Conservation (phyloP, 1,139 yeast species). For the Kodamaea fungicola region DNA sequence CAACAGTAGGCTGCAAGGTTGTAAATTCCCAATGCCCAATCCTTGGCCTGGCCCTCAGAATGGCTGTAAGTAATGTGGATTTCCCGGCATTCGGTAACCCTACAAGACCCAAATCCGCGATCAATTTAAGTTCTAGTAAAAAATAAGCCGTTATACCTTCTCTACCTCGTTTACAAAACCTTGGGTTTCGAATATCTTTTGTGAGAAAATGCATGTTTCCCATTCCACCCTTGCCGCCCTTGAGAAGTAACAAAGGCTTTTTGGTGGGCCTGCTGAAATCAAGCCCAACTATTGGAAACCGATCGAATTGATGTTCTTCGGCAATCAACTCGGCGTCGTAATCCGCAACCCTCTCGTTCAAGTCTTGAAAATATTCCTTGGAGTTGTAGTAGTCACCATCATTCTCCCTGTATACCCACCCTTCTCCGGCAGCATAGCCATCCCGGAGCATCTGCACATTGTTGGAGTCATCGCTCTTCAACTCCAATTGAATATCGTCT, state of each 20-base stretch:
- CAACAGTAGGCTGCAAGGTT: conserved; percentile 86
- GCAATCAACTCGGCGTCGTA: conserved; percentile 60
- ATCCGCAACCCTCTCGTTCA: conserved; percentile 59
- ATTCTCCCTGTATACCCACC: conserved; percentile 82
- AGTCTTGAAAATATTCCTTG: conserved; percentile 60
- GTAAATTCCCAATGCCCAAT: conserved; percentile 98
- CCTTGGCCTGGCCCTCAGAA: conserved; percentile 83
- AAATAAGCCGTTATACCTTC: conserved; percentile 63
- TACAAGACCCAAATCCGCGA: conserved; percentile 91
- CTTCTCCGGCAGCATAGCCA: conserved; percentile 63
- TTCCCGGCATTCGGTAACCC: conserved; percentile 98
- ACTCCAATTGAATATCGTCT: conserved; percentile 26
- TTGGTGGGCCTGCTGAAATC: conserved; percentile 66
- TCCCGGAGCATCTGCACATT: conserved; percentile 57
- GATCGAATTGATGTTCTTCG: conserved; percentile 62
- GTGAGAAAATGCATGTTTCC: conserved; percentile 96
- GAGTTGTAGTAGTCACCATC: conserved; percentile 66
- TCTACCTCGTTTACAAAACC: conserved; percentile 81
- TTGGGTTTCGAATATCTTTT: conserved; percentile 77
- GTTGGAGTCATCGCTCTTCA: conserved; percentile 26
- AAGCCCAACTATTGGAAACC: conserved; percentile 74
- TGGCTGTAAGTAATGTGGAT: conserved; percentile 82
- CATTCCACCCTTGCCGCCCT: conserved; percentile 91
- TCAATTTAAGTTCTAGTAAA: conserved; percentile 74
- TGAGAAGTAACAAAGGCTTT: conserved; percentile 64